phyloP scores from a whole-genome alignment of 805 yeast genomes.

The Sungouiozyma ichnusensis region DNA sequence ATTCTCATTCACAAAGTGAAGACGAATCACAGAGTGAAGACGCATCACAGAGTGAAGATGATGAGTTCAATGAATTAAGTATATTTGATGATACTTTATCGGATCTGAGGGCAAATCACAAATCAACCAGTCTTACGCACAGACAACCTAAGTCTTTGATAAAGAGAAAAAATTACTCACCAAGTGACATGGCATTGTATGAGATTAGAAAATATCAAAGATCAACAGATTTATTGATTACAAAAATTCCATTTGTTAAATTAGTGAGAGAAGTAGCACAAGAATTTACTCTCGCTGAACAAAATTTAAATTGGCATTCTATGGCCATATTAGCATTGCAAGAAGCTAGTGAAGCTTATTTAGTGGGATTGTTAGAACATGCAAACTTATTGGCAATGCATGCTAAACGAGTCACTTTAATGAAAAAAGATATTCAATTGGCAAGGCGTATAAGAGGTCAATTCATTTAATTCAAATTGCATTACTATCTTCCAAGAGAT shows the following conservation, averaged over 20 bases:
- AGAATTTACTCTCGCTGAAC: constrained; percentile 35
- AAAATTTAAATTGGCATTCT: constrained; percentile 66
- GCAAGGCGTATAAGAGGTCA: constrained; percentile 69
- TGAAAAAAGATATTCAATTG: constrained; percentile 73
- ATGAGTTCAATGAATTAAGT: constrained; percentile 1
- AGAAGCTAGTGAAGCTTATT: constrained; percentile 72
- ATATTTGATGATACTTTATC: neutral
- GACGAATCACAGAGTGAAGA: neutral
- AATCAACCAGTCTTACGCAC: constrained; percentile 1
- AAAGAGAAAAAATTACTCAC: constrained; percentile 37
- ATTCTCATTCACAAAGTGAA: no score
- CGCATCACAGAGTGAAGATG: neutral
- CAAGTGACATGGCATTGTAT: constrained; percentile 56
- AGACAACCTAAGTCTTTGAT: neutral
- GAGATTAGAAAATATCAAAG: constrained; percentile 62
- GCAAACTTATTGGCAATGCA: constrained; percentile 70
- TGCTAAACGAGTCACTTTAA: constrained; percentile 74
- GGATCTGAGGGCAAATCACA: constrained; percentile 1
- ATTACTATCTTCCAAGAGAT: no score
- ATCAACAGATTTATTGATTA: constrained; percentile 53
- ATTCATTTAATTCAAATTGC: constrained; percentile 19
- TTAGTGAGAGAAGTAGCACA: constrained; percentile 66
- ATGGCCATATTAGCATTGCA: constrained; percentile 69
- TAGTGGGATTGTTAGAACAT: constrained; percentile 65
- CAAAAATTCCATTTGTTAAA: constrained; percentile 71